Evolutionary conservation across 495 filamentous ascomycete genomes (phyloP), one percentile per base, ranked within the genome.

Genomic region (Emericellopsis terricola): DNA sequence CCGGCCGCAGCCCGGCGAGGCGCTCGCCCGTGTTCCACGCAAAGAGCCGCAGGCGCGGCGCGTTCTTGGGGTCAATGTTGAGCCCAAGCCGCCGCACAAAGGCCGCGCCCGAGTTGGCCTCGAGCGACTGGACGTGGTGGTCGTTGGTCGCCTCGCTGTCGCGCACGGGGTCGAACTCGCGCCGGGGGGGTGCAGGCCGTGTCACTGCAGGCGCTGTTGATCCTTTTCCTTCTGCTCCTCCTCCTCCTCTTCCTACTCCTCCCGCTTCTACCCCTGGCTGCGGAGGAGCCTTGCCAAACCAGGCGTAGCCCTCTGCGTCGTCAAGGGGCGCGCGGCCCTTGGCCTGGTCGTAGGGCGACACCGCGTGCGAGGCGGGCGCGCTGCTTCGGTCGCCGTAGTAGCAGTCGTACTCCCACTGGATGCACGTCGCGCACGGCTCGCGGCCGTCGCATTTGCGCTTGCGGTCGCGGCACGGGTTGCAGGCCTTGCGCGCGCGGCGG

Each of bases 101-200:
- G 0, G 65, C 65, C 1, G 66, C 57, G 0, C 62, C 62, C 3
- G 61, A 68, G 37, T 69, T 68, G 11, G 62, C 54, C 13, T 59
- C 54, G 3, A 68, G 48, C 8, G 51, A 47, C 41, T 38, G 24
- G 37, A 43, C 10, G 37, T 51, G 40, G 47, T 26, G 23, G 23
- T 6, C 6, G 6, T 26, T 6, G 23, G 23, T 26, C 23, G 23
- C 11, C 6, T 26, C 23, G 23, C 6, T n/a, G 23, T 26, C 6
- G 23, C 11, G 23, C 23, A 6, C 23, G 23, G 23, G 6, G 23
- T 6, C 23, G 6, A 6, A 6, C 6, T 26, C 23, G 6, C 11
- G 23, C 6, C 6, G 23, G 6, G 6, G 23, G 11, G 23, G 23
- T 11, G 6, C 6, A 26, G 23, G 23, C 23, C 23, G 23, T 6